Base-by-base conservation (phyloP, 345 rosid genomes). In the Aquilaria sinensis region DNA sequence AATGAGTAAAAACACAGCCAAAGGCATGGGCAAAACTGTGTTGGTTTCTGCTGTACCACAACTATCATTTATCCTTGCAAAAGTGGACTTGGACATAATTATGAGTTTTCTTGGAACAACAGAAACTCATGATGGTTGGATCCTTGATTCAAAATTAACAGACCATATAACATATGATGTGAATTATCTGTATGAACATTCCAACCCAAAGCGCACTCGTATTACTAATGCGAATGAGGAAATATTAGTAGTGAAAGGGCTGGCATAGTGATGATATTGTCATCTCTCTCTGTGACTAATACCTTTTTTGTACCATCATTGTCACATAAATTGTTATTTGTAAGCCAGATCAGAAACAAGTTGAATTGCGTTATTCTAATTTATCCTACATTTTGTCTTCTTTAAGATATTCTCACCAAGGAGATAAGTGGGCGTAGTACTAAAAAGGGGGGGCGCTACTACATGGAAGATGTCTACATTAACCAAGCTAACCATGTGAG, bases 391-490 rank as follows among this genome's bases (percentile, higher is more conserved):
- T 23, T 23, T 23, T 23, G 23, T 23, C 23, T 23, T 23, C 23
- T 23, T 23, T 13, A 8, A 13, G 51, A 47, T 47, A 47, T 47
- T 47, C 51, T 47, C 51, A 47, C 9, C 51, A 47, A 47, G 13
- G 51, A 47, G 51, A 47, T 47, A 47, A 47, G 9, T 47, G 51
- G 51, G 51, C 51, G 13, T 47, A 13, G 51, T 47, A 47, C 13
- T 47, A 47, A 47, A 47, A 47, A n/a, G 2, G 59, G 43, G 43
- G 59, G 59, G 59, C 43, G 2, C 10, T 56, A 56, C 43, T 56
- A 56, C 31, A 56, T 56, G 33, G 59, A 23, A 23, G 23, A 23
- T 23, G 23, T 23, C 23, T 23, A 1, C 23, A 23, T 23, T 23
- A 23, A 23, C 23, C 1, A 23, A 23, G 1, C 23, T 23, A 23